phyloP scores from a whole-genome alignment of 2,329 filamentous ascomycete species.

The Aureobasidium sp. region DNA sequence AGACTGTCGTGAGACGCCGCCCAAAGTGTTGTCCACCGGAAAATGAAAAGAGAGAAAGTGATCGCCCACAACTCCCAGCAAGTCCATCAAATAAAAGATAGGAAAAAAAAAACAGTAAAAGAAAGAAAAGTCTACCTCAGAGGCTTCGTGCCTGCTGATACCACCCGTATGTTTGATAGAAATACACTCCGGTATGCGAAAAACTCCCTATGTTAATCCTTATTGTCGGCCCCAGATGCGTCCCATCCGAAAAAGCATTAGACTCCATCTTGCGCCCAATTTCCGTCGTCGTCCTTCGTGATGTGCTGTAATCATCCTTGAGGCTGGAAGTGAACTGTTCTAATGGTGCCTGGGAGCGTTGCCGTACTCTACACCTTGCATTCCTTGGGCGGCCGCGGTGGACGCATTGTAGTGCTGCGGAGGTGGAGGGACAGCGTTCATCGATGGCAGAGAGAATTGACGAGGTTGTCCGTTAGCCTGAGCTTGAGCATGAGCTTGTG shows the following conservation, averaged over 20 bases:
- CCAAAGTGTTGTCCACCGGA: background rate
- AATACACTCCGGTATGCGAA: constrained; percentile 12
- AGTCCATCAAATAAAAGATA: background rate
- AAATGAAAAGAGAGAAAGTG: background rate
- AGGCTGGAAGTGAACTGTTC: background rate
- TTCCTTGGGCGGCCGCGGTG: constrained; percentile 30
- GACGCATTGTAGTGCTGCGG: constrained; percentile 24
- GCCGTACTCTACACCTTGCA: constrained; percentile 45
- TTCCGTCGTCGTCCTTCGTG: background rate
- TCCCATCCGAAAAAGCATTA: background rate
- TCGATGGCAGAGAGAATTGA: constrained; percentile 30
- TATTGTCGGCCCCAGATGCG: background rate
- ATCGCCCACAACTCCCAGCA: background rate
- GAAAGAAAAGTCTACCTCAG: constrained; percentile 3
- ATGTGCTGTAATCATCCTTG: background rate
- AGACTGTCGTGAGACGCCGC: constrained; percentile 14
- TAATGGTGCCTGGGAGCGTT: constrained; percentile 4
- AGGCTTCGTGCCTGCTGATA: background rate
- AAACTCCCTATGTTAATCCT: background rate
- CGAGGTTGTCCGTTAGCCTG: constrained; percentile 25
- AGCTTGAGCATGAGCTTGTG: constrained; percentile 33
- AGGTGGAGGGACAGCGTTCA: constrained; percentile 22
- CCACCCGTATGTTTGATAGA: constrained; percentile 13
- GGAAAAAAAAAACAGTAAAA: background rate
- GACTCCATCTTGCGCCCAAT: constrained; percentile 4